Evolutionary conservation across 305 asterid genomes (phyloP).

Genomic region (Vinca major): DNA sequence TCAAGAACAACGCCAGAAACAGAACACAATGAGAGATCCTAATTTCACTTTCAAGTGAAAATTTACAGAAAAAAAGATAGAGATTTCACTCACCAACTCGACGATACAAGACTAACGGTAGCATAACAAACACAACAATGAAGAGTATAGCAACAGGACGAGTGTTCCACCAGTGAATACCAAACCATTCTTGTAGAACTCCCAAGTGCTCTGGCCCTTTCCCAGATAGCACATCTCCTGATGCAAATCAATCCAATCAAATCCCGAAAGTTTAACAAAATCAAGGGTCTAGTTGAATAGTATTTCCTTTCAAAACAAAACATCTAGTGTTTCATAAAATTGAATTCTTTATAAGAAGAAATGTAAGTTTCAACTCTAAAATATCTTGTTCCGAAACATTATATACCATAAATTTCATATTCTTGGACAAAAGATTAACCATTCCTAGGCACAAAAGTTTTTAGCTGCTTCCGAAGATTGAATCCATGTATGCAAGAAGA

Average conservation of each 20-base stretch:
- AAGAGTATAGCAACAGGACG: conserved; percentile 61
- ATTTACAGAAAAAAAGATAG: neutral
- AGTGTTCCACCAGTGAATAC: conserved; percentile 83
- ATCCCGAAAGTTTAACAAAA: neutral
- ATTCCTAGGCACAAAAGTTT: neutral
- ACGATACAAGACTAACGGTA: conserved; percentile 67
- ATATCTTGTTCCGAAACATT: no score
- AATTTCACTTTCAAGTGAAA: neutral
- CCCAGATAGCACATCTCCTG: conserved; percentile 95
- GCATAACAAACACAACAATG: conserved; percentile 47
- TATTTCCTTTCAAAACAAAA: no score
- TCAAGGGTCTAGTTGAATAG: neutral
- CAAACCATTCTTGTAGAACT: conserved; percentile 85
- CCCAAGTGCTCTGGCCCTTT: conserved; percentile 75
- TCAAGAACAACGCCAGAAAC: conserved; percentile 1
- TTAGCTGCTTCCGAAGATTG: neutral
- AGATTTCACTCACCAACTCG: conserved; percentile 62
- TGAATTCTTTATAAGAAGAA: no score
- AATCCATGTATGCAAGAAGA: neutral
- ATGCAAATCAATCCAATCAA: neutral
- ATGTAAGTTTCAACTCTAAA: no score
- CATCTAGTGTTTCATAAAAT: no score
- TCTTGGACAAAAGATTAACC: no score
- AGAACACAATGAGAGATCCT: neutral
- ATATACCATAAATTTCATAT: no score